Conservation (phyloP, 768 basidiomycete genomes). For the Serpula lacrymans region DNA sequence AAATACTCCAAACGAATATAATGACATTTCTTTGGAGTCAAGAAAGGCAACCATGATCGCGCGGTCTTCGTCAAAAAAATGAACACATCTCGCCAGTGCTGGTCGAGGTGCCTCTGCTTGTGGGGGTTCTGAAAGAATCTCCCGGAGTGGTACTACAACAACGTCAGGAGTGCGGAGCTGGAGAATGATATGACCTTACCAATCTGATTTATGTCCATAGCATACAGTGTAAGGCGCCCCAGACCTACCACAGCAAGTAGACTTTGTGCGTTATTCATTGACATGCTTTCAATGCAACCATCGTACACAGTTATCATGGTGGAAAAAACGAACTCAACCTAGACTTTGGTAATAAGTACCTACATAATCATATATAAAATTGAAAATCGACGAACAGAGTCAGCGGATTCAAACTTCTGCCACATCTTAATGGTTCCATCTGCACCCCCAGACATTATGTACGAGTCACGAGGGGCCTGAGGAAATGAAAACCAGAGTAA, state of each 20-base stretch:
- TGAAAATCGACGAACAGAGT: no score
- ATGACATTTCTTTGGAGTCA: conserved; percentile 3
- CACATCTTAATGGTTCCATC: conserved; percentile 5
- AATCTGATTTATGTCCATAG: no score
- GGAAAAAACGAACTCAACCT: no score
- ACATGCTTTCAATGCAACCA: neutral
- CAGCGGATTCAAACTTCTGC: conserved; percentile 2
- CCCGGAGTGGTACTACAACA: neutral
- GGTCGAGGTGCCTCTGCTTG: neutral
- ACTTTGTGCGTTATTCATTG: neutral
- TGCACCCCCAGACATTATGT: neutral
- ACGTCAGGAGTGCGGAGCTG: neutral
- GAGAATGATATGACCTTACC: no score
- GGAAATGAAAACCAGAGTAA: conserved; percentile 1
- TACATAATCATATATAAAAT: no score
- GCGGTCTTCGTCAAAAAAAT: conserved; percentile 2
- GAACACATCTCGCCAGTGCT: neutral
- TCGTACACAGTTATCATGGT: neutral
- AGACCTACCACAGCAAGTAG: neutral
- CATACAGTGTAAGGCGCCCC: neutral
- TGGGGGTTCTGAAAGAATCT: neutral
- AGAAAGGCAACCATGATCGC: neutral
- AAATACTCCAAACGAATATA: neutral
- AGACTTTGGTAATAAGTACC: no score
- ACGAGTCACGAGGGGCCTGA: neutral